Base-by-base conservation (phyloP, 2,329 filamentous ascomycete species). In the Botryotinia globosa region DNA sequence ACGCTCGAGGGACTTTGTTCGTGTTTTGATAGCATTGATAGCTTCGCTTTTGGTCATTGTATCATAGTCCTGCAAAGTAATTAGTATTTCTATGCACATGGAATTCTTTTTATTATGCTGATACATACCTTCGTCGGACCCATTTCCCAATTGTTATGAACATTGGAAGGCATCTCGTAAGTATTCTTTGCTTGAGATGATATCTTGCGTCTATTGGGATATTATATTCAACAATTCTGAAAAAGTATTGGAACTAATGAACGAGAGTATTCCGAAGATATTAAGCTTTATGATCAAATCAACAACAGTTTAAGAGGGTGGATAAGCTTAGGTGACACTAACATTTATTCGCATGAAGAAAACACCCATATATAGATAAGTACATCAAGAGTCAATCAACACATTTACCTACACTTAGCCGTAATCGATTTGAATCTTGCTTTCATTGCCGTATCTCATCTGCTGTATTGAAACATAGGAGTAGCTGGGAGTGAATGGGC, bases 181-280 rank as follows among this genome's bases (percentile, higher is more conserved):
- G 20, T 39, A 12, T 10, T 25, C 16, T 37, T 56, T 14, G 14
- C 32, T 22, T 29, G 25, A 8, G 25, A 29, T 42, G 9, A 22
- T 14, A 44, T 1, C 8, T 29, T 54, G 8, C 16, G 34, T n/a
- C 29, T 22, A 2, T 39, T 29, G 7, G 6, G 1, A 3, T 42
- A 0, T 9, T 10, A 9, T 22, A 1, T 10, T 25, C 4, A 4
- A 25, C 5, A 12, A 16, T 25, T 8, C n/a, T 8, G 14, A 25
- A 16, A 16, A 16, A 42, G 6, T 37, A 39, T 42, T 16, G 45
- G 42, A 10, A 56, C 4, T 22, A 9, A 39, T 32, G 9, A 32
- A 16, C 1, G 8, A 22, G 10, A 67, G 64, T 42, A 54, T 34
- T 20, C 32, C 5, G 10, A n/a, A 29, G 48, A 14, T 25, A 37